Conservation (phyloP, 148 eudicot species). For the Agrostemma githago region DNA sequence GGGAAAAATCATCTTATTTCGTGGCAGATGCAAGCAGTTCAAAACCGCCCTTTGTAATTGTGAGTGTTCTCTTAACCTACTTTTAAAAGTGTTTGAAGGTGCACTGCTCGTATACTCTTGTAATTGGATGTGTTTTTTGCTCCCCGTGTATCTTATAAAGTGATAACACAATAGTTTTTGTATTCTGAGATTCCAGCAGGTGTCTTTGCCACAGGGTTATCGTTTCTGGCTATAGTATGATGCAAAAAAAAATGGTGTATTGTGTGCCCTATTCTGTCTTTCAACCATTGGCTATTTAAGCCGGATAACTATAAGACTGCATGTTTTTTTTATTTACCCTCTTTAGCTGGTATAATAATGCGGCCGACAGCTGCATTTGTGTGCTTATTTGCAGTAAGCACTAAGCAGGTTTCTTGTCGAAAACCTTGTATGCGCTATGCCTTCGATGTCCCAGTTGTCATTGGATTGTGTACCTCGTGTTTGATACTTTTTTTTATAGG, state of each 20-base stretch:
- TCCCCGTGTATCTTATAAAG: too few relatives aligned
- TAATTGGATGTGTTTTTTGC: conserved; percentile 34
- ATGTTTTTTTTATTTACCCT: too few relatives aligned
- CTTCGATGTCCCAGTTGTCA: too few relatives aligned
- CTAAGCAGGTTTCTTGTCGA: conserved; percentile 31
- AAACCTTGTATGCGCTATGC: too few relatives aligned
- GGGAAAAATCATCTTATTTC: conserved; percentile 83
- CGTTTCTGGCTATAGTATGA: too few relatives aligned
- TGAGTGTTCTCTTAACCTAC: conserved; percentile 32
- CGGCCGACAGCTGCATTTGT: background rate
- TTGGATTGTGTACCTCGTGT: too few relatives aligned
- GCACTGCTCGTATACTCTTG: background rate
- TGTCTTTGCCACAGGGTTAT: background rate
- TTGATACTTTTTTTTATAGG: background rate
- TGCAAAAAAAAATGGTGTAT: too few relatives aligned
- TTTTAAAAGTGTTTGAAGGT: background rate
- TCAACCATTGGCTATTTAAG: too few relatives aligned
- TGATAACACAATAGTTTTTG: too few relatives aligned
- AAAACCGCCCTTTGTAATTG: conserved; percentile 70
- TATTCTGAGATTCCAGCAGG: background rate
- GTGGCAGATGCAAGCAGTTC: conserved; percentile 76
- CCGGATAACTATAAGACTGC: too few relatives aligned
- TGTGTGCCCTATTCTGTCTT: too few relatives aligned
- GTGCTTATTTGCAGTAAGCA: background rate
- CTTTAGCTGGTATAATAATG: too few relatives aligned